Evolutionary conservation across 345 rosid genomes (phyloP).

Genomic region (Hibiscus trionum): DNA sequence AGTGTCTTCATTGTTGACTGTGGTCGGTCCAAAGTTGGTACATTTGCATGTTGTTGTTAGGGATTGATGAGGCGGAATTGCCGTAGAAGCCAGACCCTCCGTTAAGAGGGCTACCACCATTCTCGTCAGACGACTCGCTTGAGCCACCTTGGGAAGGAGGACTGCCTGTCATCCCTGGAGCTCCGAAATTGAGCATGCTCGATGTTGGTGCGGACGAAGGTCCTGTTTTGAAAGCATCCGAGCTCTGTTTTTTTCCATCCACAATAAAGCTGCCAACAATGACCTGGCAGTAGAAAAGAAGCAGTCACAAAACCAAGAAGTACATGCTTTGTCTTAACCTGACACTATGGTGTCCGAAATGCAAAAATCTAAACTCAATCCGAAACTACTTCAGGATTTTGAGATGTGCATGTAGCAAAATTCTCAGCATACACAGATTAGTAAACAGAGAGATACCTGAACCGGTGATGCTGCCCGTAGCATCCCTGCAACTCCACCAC

Average conservation of each 20-base stretch:
- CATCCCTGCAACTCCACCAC: slow-evolving; percentile 75
- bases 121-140: slow-evolving; percentile 67
- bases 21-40: slow-evolving; percentile 58
- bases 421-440: neutral
- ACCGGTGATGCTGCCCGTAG: slow-evolving; percentile 74
- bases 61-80: slow-evolving; percentile 36
- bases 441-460: slow-evolving; percentile 41
- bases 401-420: neutral
- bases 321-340: neutral
- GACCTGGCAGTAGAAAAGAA: slow-evolving; percentile 36
- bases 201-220: slow-evolving; percentile 39
- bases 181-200: slow-evolving; percentile 55
- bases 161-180: slow-evolving; percentile 40
- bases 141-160: slow-evolving; percentile 66
- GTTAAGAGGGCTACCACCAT: slow-evolving; percentile 53
- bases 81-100: slow-evolving; percentile 31
- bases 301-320: slow-evolving; percentile 2
- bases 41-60: slow-evolving; percentile 49
- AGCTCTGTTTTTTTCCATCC: slow-evolving; percentile 46
- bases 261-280: slow-evolving; percentile 84
- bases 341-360: neutral
- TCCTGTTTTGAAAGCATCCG: slow-evolving; percentile 39
- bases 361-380: neutral
- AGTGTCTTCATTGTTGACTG: slow-evolving; percentile 35
- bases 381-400: neutral